Evolutionary conservation across 495 filamentous ascomycete genomes (phyloP).

Genomic region (Daldinia caldariorum): DNA sequence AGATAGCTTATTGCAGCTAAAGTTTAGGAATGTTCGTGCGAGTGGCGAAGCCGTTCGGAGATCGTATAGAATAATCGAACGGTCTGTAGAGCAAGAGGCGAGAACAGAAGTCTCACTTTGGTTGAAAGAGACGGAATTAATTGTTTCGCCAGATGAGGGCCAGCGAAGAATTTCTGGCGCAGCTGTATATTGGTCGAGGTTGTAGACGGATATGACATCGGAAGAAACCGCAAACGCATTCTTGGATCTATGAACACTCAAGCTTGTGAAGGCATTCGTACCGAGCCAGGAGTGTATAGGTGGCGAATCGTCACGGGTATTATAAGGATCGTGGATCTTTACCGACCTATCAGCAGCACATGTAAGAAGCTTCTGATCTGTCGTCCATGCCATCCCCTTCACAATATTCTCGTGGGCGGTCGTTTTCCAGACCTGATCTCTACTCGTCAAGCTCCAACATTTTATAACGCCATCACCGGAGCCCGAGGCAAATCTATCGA

Average conservation of each 20-base stretch:
- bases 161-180: slow-evolving; percentile 84
- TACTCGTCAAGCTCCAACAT: slow-evolving; percentile 86
- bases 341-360: slow-evolving; percentile 87
- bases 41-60: slow-evolving; percentile 87
- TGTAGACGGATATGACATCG: slow-evolving; percentile 84
- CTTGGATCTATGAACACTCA: slow-evolving; percentile 80
- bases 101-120: slow-evolving; percentile 92
- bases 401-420: slow-evolving; percentile 81
- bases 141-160: slow-evolving; percentile 91
- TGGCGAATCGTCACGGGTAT: slow-evolving; percentile 66
- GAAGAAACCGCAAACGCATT: slow-evolving; percentile 83
- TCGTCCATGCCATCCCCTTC: slow-evolving; percentile 89
- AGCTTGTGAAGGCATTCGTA: slow-evolving; percentile 78
- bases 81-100: slow-evolving; percentile 82
- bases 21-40: slow-evolving; percentile 77
- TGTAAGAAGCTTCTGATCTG: slow-evolving; percentile 84
- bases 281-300: slow-evolving; percentile 87
- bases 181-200: slow-evolving; percentile 77
- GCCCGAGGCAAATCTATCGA: slow-evolving; percentile 78
- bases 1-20: slow-evolving; percentile 83
- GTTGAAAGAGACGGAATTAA: slow-evolving; percentile 90
- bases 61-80: slow-evolving; percentile 84
- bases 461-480: slow-evolving; percentile 90
- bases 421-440: slow-evolving; percentile 81
- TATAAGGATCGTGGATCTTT: slow-evolving; percentile 92